Base-by-base conservation (phyloP, 208 protist species). In the Porcisia deanei region DNA sequence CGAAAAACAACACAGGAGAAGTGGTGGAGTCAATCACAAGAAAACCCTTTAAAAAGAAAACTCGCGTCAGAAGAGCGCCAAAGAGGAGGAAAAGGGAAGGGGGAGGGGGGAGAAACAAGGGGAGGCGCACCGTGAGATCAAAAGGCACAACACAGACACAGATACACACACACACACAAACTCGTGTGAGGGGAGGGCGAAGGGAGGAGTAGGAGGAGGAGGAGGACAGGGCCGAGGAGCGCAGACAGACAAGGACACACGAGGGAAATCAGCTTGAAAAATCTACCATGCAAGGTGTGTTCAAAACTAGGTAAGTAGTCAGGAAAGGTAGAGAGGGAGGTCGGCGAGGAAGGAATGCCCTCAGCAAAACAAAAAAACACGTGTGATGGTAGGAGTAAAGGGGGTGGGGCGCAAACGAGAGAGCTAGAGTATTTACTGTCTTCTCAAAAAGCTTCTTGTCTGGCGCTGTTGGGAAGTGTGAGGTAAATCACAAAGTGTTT, bases 11-110 rank as follows among this genome's bases (percentile, higher is more conserved):
- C 72, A 65, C 20, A 37, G 63, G 53, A 64, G 49, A 52, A 67
- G 10, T 12, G 47, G 10, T 52, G 30, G 55, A 68, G 39, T 53
- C 37, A 63, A 68, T 18, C 45, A 6, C 10, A 71, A n/a, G 66
- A 83, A 70, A 76, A 59, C 64, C 43, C 57, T 25, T 63, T 20
- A 73, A 73, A 59, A 69, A 69, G 10, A 52, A 52, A 30, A 60
- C 57, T 22, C 25, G 57, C 57, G 25, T 22, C 57, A 60, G 7
- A 30, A 60, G 57, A 76, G 60, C 75, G 49, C 37, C 68, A 71
- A 61, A 59, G 52, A 3, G 45, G 43, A 43, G 37, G 34, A 63
- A 72, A 66, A 14, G 30, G 1, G 63, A 45, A 68, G 16, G 34
- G 34, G 39, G 9, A 22, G 63, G 30, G 34, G 34, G 34, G 63